These are phyloP conservation scores for Cocos nucifera DNA, from an alignment of 176 grass and related monocot genomes.

Conservation along the genomic window DNA sequence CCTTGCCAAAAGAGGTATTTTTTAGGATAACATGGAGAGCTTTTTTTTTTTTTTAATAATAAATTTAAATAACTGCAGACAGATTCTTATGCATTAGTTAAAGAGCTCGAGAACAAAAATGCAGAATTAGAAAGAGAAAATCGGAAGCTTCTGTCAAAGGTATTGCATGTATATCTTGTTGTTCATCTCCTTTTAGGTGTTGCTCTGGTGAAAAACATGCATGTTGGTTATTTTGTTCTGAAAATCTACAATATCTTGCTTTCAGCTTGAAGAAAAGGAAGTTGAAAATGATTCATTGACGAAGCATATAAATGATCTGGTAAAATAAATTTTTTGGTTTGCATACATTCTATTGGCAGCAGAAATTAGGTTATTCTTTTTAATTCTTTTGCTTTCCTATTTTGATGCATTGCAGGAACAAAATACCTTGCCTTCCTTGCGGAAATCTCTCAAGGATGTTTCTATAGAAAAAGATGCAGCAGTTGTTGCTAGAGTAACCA, in stretches of 20 bases:
- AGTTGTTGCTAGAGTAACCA: conserved; percentile 62
- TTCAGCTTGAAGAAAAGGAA: conserved; percentile 65
- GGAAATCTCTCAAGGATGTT: conserved; percentile 52
- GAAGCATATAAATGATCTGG: conserved; percentile 60
- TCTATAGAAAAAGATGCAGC: conserved; percentile 93
- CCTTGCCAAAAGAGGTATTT: no score
- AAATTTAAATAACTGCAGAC: conserved; percentile 22
- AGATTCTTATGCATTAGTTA: conserved; percentile 31
- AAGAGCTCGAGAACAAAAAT: conserved; percentile 67
- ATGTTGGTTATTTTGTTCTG: no score
- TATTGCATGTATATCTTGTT: conserved; percentile 10
- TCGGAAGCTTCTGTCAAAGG: conserved; percentile 54
- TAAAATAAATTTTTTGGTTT: conserved; percentile 31
- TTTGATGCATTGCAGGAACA: conserved; percentile 45
- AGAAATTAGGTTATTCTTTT: background rate
- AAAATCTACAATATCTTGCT: background rate
- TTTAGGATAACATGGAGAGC: no score
- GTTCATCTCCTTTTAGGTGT: no score
- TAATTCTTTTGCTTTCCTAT: background rate
- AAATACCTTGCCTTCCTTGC: conserved; percentile 49
- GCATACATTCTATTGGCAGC: background rate
- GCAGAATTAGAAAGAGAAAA: conserved; percentile 52
- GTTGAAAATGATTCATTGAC: conserved; percentile 63
- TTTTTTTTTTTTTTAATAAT: conserved; percentile 5
- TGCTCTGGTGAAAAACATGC: no score